phyloP scores from a whole-genome alignment of 1,284 basidiomycete species.

The Moesziomyces sp. region DNA sequence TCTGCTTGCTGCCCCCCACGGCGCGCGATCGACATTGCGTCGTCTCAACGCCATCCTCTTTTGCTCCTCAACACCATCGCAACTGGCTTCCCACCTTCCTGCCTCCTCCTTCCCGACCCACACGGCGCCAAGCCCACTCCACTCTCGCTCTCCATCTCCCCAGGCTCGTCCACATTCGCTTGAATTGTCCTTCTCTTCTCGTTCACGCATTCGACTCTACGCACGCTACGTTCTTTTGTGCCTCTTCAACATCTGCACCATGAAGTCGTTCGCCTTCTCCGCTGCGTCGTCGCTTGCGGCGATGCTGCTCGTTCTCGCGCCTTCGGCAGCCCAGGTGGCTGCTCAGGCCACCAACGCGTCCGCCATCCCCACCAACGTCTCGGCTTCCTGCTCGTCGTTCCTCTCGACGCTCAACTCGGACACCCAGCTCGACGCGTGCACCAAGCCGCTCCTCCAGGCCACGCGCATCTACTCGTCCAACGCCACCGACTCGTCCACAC shows the following conservation, averaged over 20 bases:
- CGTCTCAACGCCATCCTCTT: not conserved
- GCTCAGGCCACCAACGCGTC: slow-evolving; percentile 16
- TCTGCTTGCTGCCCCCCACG: too few species aligned
- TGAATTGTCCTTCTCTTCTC: too few species aligned
- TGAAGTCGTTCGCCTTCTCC: slow-evolving; percentile 33
- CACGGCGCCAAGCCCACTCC: not conserved
- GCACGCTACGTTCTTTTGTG: not conserved
- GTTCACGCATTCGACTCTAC: not conserved
- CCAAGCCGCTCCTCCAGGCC: slow-evolving; percentile 50
- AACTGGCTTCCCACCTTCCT: not conserved
- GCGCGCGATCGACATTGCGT: too few species aligned
- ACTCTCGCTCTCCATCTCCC: not conserved
- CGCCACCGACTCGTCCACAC: slow-evolving; percentile 26
- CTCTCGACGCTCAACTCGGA: slow-evolving; percentile 53
- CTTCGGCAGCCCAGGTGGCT: slow-evolving; percentile 33
- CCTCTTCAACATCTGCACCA: slow-evolving; percentile 1
- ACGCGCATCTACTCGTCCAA: slow-evolving; percentile 52
- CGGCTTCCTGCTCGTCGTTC: slow-evolving; percentile 41
- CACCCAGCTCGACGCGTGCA: slow-evolving; percentile 44
- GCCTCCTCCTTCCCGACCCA: not conserved
- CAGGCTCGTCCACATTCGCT: too few species aligned
- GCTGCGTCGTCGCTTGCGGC: slow-evolving; percentile 29
- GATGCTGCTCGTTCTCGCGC: slow-evolving; percentile 16
- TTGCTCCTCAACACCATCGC: not conserved
- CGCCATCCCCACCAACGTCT: slow-evolving; percentile 45